Conservation (phyloP, 164 flowering plant species). For the Umbilicus rupestris region DNA sequence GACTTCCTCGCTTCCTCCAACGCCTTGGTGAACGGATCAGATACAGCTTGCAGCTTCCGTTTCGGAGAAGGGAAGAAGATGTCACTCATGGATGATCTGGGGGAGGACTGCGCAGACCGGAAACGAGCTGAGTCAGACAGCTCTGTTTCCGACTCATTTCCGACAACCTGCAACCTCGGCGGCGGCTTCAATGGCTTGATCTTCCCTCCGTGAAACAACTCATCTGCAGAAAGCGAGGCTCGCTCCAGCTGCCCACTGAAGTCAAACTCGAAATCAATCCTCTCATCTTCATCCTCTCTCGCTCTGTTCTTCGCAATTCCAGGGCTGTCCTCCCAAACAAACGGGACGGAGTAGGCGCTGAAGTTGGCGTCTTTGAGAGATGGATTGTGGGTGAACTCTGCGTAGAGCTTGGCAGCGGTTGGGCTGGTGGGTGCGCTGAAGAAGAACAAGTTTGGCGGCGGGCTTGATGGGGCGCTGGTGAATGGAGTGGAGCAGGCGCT, state of each 20-base stretch:
- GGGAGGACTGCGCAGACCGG: not conserved
- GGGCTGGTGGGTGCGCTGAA: slow-evolving; percentile 7
- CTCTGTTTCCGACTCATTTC: not conserved
- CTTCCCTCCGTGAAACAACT: slow-evolving; percentile 1
- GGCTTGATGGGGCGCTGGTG: slow-evolving; percentile 7
- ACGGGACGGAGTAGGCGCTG: not conserved
- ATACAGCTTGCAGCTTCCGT: not conserved
- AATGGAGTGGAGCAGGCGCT: slow-evolving; percentile 10
- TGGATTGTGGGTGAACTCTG: slow-evolving; percentile 2
- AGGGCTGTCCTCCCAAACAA: not conserved
- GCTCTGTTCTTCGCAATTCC: slow-evolving; percentile 1
- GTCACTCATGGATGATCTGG: not conserved
- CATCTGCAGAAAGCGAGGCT: not conserved
- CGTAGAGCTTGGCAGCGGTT: slow-evolving; percentile 7
- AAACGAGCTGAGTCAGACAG: not conserved
- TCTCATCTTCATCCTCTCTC: not conserved
- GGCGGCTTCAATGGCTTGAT: slow-evolving; percentile 8
- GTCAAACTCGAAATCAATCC: slow-evolving; percentile 3
- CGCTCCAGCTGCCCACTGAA: slow-evolving; percentile 2
- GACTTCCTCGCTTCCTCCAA: slow-evolving; percentile 7
- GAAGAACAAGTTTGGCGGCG: slow-evolving; percentile 1
- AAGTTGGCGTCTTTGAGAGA: slow-evolving; percentile 7
- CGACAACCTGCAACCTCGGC: not conserved
- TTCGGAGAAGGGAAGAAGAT: not conserved
- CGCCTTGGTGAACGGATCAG: slow-evolving; percentile 4